Conservation (phyloP, 1,139 yeast species). For the Lodderomyces oxycetoniae region DNA sequence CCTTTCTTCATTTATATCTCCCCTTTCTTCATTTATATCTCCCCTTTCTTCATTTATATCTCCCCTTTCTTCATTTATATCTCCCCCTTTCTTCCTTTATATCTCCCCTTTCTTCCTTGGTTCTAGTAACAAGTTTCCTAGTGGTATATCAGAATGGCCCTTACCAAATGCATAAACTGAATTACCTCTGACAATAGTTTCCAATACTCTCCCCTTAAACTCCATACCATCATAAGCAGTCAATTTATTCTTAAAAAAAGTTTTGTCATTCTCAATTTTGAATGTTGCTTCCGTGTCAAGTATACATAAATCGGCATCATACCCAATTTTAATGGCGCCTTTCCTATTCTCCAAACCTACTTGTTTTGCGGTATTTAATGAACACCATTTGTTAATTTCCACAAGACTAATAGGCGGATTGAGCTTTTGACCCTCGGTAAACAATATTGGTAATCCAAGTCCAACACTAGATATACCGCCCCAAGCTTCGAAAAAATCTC, state of each 20-base stretch:
- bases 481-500: slow-evolving; percentile 92
- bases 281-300: slow-evolving; percentile 64
- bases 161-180: slow-evolving; percentile 53
- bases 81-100: too few species aligned
- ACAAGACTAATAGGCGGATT: slow-evolving; percentile 49
- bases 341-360: slow-evolving; percentile 70
- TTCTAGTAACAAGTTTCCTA: slow-evolving; percentile 59
- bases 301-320: slow-evolving; percentile 82
- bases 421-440: slow-evolving; percentile 64
- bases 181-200: slow-evolving; percentile 74
- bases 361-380: slow-evolving; percentile 78
- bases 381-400: slow-evolving; percentile 75
- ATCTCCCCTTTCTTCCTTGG: too few species aligned
- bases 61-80: slow-evolving; percentile 1
- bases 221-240: slow-evolving; percentile 77
- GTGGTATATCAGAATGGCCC: slow-evolving; percentile 54
- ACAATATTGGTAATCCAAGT: slow-evolving; percentile 74
- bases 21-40: too few species aligned
- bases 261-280: slow-evolving; percentile 51
- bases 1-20: too few species aligned
- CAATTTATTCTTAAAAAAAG: slow-evolving; percentile 76
- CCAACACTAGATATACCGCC: slow-evolving; percentile 97
- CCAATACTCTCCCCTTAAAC: slow-evolving; percentile 68
- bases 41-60: too few species aligned
- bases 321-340: slow-evolving; percentile 67